Evolutionary conservation across 2,329 filamentous ascomycete genomes (phyloP).

Genomic region (Pseudodiploospora longispora): DNA sequence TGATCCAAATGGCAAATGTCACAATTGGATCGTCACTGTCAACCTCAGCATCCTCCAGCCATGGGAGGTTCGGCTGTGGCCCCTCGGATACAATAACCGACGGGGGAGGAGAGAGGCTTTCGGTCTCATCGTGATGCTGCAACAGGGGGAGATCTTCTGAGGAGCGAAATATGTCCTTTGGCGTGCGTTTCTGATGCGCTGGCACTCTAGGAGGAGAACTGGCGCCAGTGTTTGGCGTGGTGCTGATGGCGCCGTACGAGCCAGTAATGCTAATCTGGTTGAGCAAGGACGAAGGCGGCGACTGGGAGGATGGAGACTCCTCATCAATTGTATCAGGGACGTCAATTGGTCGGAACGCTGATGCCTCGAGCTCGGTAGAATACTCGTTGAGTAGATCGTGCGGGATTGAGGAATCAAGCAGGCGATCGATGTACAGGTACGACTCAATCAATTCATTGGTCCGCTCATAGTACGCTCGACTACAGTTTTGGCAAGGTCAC

Average conservation of each 20-base stretch:
- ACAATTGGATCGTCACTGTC: slow-evolving; percentile 70
- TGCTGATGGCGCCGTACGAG: slow-evolving; percentile 24
- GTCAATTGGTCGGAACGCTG: slow-evolving; percentile 45
- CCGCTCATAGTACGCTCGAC: slow-evolving; percentile 77
- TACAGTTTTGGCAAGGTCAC: slow-evolving; percentile 19
- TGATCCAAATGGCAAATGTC: slow-evolving; percentile 80
- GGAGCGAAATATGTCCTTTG: slow-evolving; percentile 75
- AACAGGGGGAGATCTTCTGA: slow-evolving; percentile 63
- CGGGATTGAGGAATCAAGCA: slow-evolving; percentile 87
- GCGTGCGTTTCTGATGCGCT: slow-evolving; percentile 64
- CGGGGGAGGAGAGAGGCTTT: slow-evolving; percentile 24
- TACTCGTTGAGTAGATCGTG: slow-evolving; percentile 91
- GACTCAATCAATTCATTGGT: slow-evolving; percentile 85
- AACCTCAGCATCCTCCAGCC: slow-evolving; percentile 62
- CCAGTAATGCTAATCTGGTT: slow-evolving; percentile 7
- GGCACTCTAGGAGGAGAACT: slow-evolving; percentile 13
- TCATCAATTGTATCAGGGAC: slow-evolving; percentile 72
- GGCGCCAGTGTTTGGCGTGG: slow-evolving; percentile 21
- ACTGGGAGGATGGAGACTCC: slow-evolving; percentile 35
- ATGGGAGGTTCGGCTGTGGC: slow-evolving; percentile 53
- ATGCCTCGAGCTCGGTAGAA: slow-evolving; percentile 49
- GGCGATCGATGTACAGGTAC: slow-evolving; percentile 85
- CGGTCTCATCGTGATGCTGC: slow-evolving; percentile 34
- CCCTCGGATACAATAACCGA: slow-evolving; percentile 11
- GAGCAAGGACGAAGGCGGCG: slow-evolving; percentile 18